phyloP scores from a whole-genome alignment of 2,329 filamentous ascomycete genomes.

The Penicillium decumbens region DNA sequence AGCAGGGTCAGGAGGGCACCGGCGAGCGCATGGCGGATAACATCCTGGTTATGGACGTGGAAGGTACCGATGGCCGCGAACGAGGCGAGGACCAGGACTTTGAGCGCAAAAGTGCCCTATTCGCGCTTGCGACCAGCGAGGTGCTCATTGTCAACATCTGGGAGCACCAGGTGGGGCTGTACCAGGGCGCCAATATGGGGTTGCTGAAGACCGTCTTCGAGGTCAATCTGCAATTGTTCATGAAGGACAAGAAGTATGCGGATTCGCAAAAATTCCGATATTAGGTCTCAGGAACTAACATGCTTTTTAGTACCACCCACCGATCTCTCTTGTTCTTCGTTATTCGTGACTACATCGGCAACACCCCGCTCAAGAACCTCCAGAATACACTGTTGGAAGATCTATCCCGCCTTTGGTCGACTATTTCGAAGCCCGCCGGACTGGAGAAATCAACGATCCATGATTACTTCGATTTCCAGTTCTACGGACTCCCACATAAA shows the following conservation, averaged over 20 bases:
- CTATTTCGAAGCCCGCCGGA: conserved; percentile 84
- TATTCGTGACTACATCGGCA: conserved; percentile 92
- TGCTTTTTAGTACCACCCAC: conserved; percentile 63
- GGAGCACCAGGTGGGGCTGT: conserved; percentile 97
- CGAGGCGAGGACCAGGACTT: conserved; percentile 98
- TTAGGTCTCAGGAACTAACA: conserved; percentile 11
- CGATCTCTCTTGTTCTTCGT: conserved; percentile 96
- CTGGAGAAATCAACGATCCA: conserved; percentile 85
- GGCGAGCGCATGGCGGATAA: conserved; percentile 79
- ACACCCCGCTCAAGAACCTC: conserved; percentile 82
- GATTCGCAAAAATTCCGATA: conserved; percentile 1
- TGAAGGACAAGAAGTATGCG: conserved; percentile 84
- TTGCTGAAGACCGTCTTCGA: conserved; percentile 98
- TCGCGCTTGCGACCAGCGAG: conserved; percentile 94
- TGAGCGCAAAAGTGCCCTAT: conserved; percentile 94
- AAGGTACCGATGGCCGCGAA: conserved; percentile 94
- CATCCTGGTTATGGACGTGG: conserved; percentile 98
- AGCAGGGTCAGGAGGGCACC: conserved; percentile 36
- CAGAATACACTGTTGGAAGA: conserved; percentile 88
- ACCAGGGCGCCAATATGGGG: conserved; percentile 98
- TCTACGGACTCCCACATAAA: conserved; percentile 93
- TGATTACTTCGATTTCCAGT: conserved; percentile 98
- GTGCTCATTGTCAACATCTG: conserved; percentile 98
- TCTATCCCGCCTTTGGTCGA: conserved; percentile 84
- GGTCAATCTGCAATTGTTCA: conserved; percentile 93